Evolutionary conservation across 2,329 filamentous ascomycete species (phyloP), one percentile per base, ranked within the genome.

Genomic region (Aspergillus puulaauensis): DNA sequence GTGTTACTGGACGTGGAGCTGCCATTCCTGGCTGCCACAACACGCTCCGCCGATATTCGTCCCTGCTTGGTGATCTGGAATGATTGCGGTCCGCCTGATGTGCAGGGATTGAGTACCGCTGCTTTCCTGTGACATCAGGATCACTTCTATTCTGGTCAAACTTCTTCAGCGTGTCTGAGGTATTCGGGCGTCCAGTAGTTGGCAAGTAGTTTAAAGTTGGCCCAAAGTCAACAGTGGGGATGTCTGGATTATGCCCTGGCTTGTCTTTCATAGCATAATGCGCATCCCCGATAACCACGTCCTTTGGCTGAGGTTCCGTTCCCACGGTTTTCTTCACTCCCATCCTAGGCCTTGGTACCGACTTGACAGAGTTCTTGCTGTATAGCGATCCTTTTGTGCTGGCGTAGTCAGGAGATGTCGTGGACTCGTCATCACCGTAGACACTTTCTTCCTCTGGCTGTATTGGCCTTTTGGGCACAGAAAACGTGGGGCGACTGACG

Each of bases 221-320:
- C 0, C 93, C 93, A 75, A 97, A 97, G 72, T 97, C 88, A 61
- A 96, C 84, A 4, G 82, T 77, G 1, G 91, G 90, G 59, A 96
- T 86, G 56, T 85, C 81, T 23, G 83, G 79, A 14, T 78, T 77
- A 39, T 70, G 63, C 33, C 60, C 67, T 46, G 17, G 70, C 9
- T 53, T 62, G 39, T 75, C 69, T 43, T 74, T 70, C 46, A 73
- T 66, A 48, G 70, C 66, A 63, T 80, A 80, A 58, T 70, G 77
- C 59, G 74, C 73, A 68, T 82, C 80, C 15, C 79, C 78, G 54
- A 80, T 79, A 48, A 76, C 77, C 60, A 79, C 67, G 37, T 75
- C 73, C 43, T 73, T 76, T 58, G 69, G 70, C 57, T 70, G 68
- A n/a, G 77, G 66, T 37, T 77, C 77, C 6, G 78, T 76, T 43